These are phyloP conservation scores for Peziza echinospora DNA, from an alignment of 495 filamentous ascomycete species.

Conservation along the genomic window DNA sequence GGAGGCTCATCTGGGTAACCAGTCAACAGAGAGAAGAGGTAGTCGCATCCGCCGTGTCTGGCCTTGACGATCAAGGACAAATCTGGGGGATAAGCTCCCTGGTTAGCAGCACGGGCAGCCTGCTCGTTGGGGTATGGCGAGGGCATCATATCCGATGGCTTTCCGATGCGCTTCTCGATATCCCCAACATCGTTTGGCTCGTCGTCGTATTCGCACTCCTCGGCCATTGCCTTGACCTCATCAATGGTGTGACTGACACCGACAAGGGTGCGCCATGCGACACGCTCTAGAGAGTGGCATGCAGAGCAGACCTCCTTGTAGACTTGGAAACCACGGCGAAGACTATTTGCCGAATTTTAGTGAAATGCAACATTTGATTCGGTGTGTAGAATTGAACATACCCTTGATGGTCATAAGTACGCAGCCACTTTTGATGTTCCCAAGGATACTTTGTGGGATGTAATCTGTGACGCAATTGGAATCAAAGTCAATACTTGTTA, in stretches of 20 bases:
- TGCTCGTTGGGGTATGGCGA: conserved; percentile 95
- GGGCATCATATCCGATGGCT: conserved; percentile 93
- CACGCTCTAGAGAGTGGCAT: conserved; percentile 86
- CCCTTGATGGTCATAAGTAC: conserved; percentile 93
- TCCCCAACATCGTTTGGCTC: conserved; percentile 97
- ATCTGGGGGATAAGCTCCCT: conserved; percentile 92
- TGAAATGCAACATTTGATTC: conserved; percentile 7
- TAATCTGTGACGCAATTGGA: conserved; percentile 28
- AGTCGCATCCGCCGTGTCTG: conserved; percentile 92
- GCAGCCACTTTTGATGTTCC: conserved; percentile 73
- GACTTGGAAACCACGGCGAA: conserved; percentile 98
- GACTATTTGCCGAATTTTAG: too few species aligned
- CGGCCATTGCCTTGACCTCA: conserved; percentile 89
- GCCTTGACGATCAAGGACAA: conserved; percentile 95
- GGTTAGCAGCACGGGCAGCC: conserved; percentile 93
- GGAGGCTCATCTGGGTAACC: conserved; percentile 95
- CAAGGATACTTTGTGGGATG: conserved; percentile 86
- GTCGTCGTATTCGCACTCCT: conserved; percentile 95
- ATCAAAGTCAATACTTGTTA: conserved; percentile 6
- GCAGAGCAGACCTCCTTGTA: conserved; percentile 96
- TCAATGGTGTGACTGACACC: conserved; percentile 84
- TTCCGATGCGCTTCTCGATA: conserved; percentile 93
- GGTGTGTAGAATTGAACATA: conserved; percentile 29
- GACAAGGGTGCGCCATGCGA: conserved; percentile 84
- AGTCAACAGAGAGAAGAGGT: conserved; percentile 92